Percentiles rank a stretch among this genome's conserved stretches.
Evolutionary conservation across 2,329 filamentous ascomycete species (phyloP).

Genomic region (Stagonosporopsis rhizophila): DNA sequence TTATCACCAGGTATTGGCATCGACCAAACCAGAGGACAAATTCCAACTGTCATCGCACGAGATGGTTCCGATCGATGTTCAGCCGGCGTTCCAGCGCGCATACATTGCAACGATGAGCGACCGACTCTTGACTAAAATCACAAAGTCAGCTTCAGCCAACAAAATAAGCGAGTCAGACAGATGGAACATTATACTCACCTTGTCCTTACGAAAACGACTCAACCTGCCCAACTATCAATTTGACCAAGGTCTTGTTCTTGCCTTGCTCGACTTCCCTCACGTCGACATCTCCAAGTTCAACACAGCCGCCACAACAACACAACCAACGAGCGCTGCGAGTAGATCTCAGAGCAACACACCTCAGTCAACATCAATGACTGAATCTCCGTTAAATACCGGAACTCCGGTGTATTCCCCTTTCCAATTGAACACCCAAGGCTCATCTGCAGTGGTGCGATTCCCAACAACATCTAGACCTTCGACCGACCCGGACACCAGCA

Average conservation of each 20-base stretch:
- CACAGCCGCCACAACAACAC: neutral
- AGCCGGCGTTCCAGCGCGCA: conserved; percentile 31
- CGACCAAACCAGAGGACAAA: conserved; percentile 25
- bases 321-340: neutral
- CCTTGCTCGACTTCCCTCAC: conserved; percentile 25
- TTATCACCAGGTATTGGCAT: conserved; percentile 34
- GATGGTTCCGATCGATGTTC: conserved; percentile 37
- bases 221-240: conserved; percentile 35
- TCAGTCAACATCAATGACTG: neutral
- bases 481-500: neutral
- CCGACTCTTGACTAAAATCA: conserved; percentile 33
- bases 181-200: conserved; percentile 31
- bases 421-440: conserved; percentile 25
- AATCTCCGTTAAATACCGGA: neutral
- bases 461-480: neutral
- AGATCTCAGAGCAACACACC: neutral
- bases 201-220: conserved; percentile 26
- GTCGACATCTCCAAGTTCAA: neutral
- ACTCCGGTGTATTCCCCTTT: conserved; percentile 16
- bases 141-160: conserved; percentile 16
- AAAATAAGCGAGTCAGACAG: conserved; percentile 30
- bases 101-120: conserved; percentile 36
- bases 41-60: conserved; percentile 29
- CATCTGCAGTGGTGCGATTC: neutral
- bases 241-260: conserved; percentile 36